Percentiles rank a stretch among this genome's conserved stretches.
Evolutionary conservation across 2,329 filamentous ascomycete species (phyloP).

Genomic region (Fusarium setosum): DNA sequence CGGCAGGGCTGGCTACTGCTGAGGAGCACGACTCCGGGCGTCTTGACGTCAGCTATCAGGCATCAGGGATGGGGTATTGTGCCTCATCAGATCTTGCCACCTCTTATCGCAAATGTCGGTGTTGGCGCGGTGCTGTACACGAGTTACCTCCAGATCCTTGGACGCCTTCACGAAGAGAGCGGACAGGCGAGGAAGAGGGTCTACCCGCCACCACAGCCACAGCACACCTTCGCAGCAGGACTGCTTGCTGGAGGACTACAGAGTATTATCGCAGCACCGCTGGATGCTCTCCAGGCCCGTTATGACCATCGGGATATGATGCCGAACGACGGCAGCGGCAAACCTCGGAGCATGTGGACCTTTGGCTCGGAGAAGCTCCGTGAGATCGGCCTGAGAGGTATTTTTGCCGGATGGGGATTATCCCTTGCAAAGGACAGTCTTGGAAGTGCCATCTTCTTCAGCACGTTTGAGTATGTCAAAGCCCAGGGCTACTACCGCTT

Average conservation of each 20-base stretch:
- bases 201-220: slow-evolving; percentile 74
- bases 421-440: slow-evolving; percentile 77
- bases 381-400: slow-evolving; percentile 78
- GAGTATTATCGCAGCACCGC: slow-evolving; percentile 77
- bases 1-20: slow-evolving; percentile 61
- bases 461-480: slow-evolving; percentile 80
- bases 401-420: slow-evolving; percentile 79
- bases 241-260: slow-evolving; percentile 76
- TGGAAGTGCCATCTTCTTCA: slow-evolving; percentile 79
- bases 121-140: slow-evolving; percentile 82
- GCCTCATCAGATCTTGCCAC: slow-evolving; percentile 81
- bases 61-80: slow-evolving; percentile 81
- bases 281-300: slow-evolving; percentile 80
- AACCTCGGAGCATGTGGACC: slow-evolving; percentile 75
- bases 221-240: slow-evolving; percentile 76
- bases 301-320: slow-evolving; percentile 70
- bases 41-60: slow-evolving; percentile 74
- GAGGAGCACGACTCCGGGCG: slow-evolving; percentile 74
- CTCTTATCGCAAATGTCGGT: slow-evolving; percentile 78
- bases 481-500: slow-evolving; percentile 78
- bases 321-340: slow-evolving; percentile 52
- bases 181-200: slow-evolving; percentile 66
- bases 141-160: slow-evolving; percentile 78
- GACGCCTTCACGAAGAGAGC: slow-evolving; percentile 73
- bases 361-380: slow-evolving; percentile 72